Conservation (phyloP, 2,329 filamentous ascomycete species). For the Harringtonia lauricola region DNA sequence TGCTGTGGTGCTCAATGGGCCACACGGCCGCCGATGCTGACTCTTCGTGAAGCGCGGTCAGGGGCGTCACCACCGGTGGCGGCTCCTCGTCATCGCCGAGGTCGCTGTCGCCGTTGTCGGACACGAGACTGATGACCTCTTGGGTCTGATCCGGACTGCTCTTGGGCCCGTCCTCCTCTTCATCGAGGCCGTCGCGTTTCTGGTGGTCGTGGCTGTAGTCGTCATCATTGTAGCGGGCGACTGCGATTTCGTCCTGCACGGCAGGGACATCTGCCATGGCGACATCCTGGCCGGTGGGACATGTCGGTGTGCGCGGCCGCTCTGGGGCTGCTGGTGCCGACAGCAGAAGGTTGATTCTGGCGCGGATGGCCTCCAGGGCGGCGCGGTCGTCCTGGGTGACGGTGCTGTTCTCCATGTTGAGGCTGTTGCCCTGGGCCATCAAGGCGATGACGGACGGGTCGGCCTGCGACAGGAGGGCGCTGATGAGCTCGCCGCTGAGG, state of each 20-base stretch:
- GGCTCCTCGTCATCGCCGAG: conserved; percentile 10
- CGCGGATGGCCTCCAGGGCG: conserved; percentile 33
- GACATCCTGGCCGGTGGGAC: conserved; percentile 6
- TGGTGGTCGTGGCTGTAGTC: neutral
- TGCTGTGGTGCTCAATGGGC: conserved; percentile 6
- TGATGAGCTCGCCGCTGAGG: conserved; percentile 37
- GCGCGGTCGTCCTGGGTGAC: conserved; percentile 30
- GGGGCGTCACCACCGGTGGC: conserved; percentile 9
- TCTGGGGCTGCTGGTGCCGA: too few species aligned
- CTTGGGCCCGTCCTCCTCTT: neutral
- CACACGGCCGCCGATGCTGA: conserved; percentile 3
- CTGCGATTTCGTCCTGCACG: neutral
- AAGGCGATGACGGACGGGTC: conserved; percentile 32
- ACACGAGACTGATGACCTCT: conserved; percentile 12
- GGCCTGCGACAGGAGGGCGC: conserved; percentile 42
- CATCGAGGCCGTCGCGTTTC: neutral
- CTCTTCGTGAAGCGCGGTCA: conserved; percentile 4
- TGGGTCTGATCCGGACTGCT: conserved; percentile 3
- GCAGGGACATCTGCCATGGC: conserved; percentile 3
- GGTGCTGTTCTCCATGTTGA: conserved; percentile 26
- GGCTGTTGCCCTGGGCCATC: conserved; percentile 35
- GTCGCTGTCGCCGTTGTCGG: conserved; percentile 13
- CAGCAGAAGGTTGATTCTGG: conserved; percentile 24
- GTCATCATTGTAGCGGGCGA: neutral
- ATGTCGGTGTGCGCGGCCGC: too few species aligned